Percentiles rank a stretch among this genome's conserved stretches.
Evolutionary conservation across 176 grass and related monocot species (phyloP).

Genomic region (Oryza punctata): DNA sequence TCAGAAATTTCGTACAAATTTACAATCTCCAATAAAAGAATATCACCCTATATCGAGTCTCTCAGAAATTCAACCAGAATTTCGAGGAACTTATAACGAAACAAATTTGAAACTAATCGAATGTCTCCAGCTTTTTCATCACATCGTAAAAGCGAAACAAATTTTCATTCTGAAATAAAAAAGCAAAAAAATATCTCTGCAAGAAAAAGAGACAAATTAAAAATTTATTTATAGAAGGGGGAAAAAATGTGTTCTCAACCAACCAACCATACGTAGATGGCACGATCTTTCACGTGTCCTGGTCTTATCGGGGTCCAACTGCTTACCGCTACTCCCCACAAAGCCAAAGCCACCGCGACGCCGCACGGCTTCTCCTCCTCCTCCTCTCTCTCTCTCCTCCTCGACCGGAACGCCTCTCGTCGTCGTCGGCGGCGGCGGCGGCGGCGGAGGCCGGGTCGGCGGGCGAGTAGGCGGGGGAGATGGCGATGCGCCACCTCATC

Average conservation of each 20-base stretch:
- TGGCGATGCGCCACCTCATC: constrained; percentile 90
- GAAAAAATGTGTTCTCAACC: not conserved
- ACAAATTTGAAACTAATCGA: too few species aligned
- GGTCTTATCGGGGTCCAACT: constrained; percentile 49
- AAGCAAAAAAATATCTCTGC: too few species aligned
- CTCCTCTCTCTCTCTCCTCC: not conserved
- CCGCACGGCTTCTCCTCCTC: not conserved
- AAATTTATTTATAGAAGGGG: too few species aligned
- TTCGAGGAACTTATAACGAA: too few species aligned
- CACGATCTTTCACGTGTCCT: constrained; percentile 34
- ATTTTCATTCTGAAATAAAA: too few species aligned
- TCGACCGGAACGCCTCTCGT: constrained; percentile 20
- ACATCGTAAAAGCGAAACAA: too few species aligned
- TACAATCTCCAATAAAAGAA: too few species aligned
- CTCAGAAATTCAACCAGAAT: not conserved
- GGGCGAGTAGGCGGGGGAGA: constrained; percentile 24
- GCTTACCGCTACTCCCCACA: constrained; percentile 30
- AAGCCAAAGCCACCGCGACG: constrained; percentile 33
- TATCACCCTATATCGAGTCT: not conserved
- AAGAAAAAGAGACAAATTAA: too few species aligned
- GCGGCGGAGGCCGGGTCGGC: constrained; percentile 1
- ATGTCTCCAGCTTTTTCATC: too few species aligned
- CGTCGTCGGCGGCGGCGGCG: constrained; percentile 51
- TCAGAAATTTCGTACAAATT: too few species aligned
- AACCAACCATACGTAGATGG: constrained; percentile 8